Evolutionary conservation across 2,329 filamentous ascomycete genomes (phyloP), one percentile per base, ranked within the genome.

Genomic region (Fusarium sublunatum): DNA sequence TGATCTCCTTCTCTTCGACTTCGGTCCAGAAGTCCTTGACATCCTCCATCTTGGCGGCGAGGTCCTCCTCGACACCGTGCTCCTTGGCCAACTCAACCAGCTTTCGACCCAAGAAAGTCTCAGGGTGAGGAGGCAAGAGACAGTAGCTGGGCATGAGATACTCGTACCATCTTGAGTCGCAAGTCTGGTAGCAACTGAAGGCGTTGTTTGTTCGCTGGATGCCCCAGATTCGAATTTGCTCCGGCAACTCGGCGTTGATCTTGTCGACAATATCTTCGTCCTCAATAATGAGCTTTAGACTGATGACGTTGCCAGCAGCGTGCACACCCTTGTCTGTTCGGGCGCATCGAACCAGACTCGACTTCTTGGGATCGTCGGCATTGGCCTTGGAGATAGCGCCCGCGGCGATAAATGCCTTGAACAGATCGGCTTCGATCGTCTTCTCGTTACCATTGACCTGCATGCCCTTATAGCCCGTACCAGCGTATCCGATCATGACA

Each of bases 271-370:
- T 87, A 62, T 96, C 88, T 10, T 88, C 84, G 56, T 98, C 94
- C 77, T 98, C 94, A 43, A 97, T 89, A 70, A 99, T 98, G 69
- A 99, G 83, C 80, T 99, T 99, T 71, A 98, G 77, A 29, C 92
- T 97, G 61, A 98, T 92, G 72, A 98, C 89, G 73, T 98, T 98
- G 48, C 94, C 95, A 2, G 94, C 94, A 2, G 94, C 94, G 76
- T 98, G 94, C 2, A 98, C 94, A 51, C 95, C 95, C 81, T 98
- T 99, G 79, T 99, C 95, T 0, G 95, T 99, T 64, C 95, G 86
- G 5, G 95, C 95, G 76, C 95, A 99, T 65, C 95, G 90, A 50
- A 97, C 91, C 42, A 99, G 86, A 48, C 92, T 93, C 2, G 93
- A 96, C 78, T 99, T 99, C 77, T 96, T 96, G 5, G 94, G 95